Evolutionary conservation across 2,329 filamentous ascomycete species (phyloP), one percentile per base, ranked within the genome.

Genomic region (Orbilia javanica): DNA sequence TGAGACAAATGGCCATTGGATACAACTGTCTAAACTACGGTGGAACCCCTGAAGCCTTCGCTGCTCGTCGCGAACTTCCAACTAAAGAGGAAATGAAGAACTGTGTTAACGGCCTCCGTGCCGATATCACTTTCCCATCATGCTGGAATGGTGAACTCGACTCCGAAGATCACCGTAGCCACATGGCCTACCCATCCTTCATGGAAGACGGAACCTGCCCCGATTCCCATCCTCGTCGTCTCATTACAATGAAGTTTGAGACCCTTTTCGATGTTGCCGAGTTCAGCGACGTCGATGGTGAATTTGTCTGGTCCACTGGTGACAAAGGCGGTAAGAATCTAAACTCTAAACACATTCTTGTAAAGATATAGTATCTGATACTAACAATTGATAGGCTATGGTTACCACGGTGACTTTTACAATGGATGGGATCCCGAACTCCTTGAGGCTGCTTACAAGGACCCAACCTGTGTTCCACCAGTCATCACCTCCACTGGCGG

Each of bases 11-110:
- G 79, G 93, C 94, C 8, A 82, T 97, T 29, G 95, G 96, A 2
- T 97, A 97, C 88, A 98, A 98, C 87, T 98, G 96, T 85, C 86
- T 99, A 78, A 91, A 98, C 88, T 97, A 97, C 83, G 82, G 81
- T 34, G 86, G 84, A 25, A 81, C 84, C 0, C 86, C 92, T 1
- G 94, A 97, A 84, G 87, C 88, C 0, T 92, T 94, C 13, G 88
- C 97, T 39, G 92, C 90, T 84, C 93, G 94, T 80, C 94, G 97
- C 84, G 90, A 89, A 83, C 82, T 97, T 81, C 94, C 95, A 0
- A 88, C 91, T 0, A 71, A 66, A 81, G 96, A 97, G 87, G 87
- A 97, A 39, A 94, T 97, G 82, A 87, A 87, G 68, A 90, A 95
- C 85, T 98, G 95, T 85, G 85, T 85, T n/a, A 88, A 96, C 82